These are phyloP conservation scores for Gossypium turneri DNA, from an alignment of 345 rosid genomes.

Conservation along the genomic window DNA sequence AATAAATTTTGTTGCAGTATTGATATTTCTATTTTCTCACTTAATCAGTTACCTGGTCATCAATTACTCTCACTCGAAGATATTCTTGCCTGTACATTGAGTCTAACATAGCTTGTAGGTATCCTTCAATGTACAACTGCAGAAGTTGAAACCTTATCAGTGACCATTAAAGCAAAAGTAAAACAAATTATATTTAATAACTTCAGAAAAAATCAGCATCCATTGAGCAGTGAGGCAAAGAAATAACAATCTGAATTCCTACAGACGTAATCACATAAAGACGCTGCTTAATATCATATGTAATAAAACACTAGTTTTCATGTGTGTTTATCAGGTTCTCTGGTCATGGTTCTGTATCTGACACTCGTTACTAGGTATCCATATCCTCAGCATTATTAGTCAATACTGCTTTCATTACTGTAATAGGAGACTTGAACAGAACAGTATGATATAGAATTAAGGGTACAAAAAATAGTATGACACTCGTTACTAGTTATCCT, in stretches of 20 bases:
- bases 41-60: conserved; percentile 62
- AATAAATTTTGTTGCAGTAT: not conserved
- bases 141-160: no score
- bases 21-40: not conserved
- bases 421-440: not conserved
- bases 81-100: conserved; percentile 83
- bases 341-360: not conserved
- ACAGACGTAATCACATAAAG: not conserved
- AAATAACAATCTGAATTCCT: not conserved
- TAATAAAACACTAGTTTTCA: not conserved
- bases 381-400: not conserved
- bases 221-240: not conserved
- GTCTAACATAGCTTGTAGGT: conserved; percentile 95
- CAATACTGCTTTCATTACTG: not conserved
- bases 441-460: not conserved
- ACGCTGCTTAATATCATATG: not conserved
- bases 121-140: no score
- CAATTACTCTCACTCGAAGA: conserved; percentile 83
- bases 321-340: not conserved
- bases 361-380: not conserved
- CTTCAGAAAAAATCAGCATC: not conserved
- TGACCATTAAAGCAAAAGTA: not conserved
- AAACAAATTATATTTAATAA: not conserved
- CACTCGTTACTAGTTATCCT: not conserved
- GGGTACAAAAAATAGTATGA: not conserved